A percentile compares a stretch with the other conserved stretches of the same genome.
These are phyloP conservation scores for Wallacemonas sp. DNA, from an alignment of 208 protist species.

Conservation along the genomic window DNA sequence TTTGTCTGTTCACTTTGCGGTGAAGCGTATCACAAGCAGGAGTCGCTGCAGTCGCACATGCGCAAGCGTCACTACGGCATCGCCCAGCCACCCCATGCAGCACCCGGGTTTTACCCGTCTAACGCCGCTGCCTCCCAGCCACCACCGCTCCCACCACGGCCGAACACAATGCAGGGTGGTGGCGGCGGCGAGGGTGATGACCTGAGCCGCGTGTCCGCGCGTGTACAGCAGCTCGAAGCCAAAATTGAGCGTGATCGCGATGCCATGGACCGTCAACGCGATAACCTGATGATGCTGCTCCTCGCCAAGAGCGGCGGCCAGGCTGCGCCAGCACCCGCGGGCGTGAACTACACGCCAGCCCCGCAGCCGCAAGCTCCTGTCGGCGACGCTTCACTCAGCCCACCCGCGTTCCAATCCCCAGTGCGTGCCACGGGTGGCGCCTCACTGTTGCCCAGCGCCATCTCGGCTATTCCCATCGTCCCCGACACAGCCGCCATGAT, in stretches of 20 bases:
- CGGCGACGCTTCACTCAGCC: neutral
- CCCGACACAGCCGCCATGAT: slow-evolving; percentile 70
- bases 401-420: slow-evolving; percentile 7
- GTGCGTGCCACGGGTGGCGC: neutral
- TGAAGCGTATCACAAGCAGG: slow-evolving; percentile 79
- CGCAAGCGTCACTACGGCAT: slow-evolving; percentile 68
- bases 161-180: too few relatives aligned
- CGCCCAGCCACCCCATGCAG: neutral
- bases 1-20: slow-evolving; percentile 71
- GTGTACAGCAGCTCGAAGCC: slow-evolving; percentile 52
- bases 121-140: neutral
- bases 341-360: too few relatives aligned
- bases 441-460: neutral
- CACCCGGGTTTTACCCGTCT: too few relatives aligned
- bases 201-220: slow-evolving; percentile 42
- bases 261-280: slow-evolving; percentile 47
- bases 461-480: slow-evolving; percentile 67
- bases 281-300: slow-evolving; percentile 65
- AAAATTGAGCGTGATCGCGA: slow-evolving; percentile 53
- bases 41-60: slow-evolving; percentile 89
- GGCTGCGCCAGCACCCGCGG: neutral
- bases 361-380: slow-evolving; percentile 8
- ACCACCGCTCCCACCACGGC: neutral
- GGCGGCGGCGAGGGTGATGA: slow-evolving; percentile 7
- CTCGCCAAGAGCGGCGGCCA: slow-evolving; percentile 20